Base-by-base conservation (phyloP, 1,284 basidiomycete genomes). In the Prillingera fragicola region DNA sequence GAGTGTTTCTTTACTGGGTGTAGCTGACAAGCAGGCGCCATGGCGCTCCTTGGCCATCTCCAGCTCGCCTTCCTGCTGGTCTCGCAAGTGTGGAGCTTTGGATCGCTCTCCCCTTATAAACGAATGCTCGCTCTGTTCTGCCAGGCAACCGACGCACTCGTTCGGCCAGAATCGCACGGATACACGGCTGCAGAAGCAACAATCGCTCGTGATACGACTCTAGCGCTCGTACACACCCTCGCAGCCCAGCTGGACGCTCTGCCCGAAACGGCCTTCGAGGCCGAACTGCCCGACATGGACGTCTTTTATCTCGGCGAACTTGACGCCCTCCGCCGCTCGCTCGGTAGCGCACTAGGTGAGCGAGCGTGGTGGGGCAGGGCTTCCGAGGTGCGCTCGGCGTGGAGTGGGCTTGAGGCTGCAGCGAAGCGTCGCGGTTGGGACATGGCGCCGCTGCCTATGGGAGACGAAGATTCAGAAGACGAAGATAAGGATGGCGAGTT, bases 31-130 rank as follows among this genome's bases (percentile, higher is more conserved):
- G 17, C 54, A 74, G 72, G 73, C n/a, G 56, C 60, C 2, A 28
- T 42, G 1, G 56, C 56, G 17, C 54, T 74, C 2, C 54, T 74
- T 3, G 70, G 57, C 1, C 59, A 73, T 24, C 49, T 74, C 1
- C 69, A 74, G 43, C 64, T 74, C 14, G 51, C 72, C 2, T 74
- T 74, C 51, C 28, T 74, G 36, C 56, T 74, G 28, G 60, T 74
- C 28, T 54, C 70, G 8, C 57, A 73, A 38, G 53, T 74, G 2
- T 72, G 72, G 45, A 71, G 69, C 40, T 72, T 65, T 49, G 64
- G 73, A 10, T 48, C 65, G 15, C 54, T 75, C 13, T 45, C 59
- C 10, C 57, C 63, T 5, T 74, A 73, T 59, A 71, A 72, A 46
- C 54, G 67, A 4, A 46, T 72, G 22, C 54, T 74, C 24, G 38